Conservation (phyloP, 2,329 filamentous ascomycete species). For the Hirsutella rhossiliensis region DNA sequence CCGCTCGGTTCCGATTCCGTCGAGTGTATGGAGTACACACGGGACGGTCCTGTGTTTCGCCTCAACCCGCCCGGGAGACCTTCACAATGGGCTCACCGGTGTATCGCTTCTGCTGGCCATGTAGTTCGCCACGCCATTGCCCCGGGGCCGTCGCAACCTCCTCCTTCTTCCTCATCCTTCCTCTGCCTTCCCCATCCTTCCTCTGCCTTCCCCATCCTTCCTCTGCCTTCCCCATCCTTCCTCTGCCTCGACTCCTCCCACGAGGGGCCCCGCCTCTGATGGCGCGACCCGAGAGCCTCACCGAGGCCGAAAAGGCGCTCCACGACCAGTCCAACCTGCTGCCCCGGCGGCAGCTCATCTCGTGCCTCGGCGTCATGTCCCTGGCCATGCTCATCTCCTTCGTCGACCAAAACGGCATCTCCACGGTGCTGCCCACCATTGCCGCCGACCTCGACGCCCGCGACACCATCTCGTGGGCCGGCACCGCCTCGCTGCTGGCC, state of each 20-base stretch:
- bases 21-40: no score
- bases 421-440: constrained; percentile 37
- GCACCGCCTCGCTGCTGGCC: constrained; percentile 39
- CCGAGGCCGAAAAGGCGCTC: constrained; percentile 28
- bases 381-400: constrained; percentile 41
- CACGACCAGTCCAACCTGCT: constrained; percentile 47
- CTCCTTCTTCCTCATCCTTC: no score
- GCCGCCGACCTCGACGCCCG: constrained; percentile 31
- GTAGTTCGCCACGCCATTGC: no score
- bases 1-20: no score
- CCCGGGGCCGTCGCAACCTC: no score
- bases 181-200: no score
- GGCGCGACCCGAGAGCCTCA: not conserved
- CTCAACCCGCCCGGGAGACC: no score
- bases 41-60: no score
- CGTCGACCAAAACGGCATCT: constrained; percentile 46
- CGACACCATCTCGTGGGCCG: constrained; percentile 43
- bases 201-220: not conserved
- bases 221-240: not conserved
- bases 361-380: constrained; percentile 39
- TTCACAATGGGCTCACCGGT: no score
- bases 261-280: not conserved
- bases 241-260: not conserved
- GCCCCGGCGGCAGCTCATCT: constrained; percentile 32
- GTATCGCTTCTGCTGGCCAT: no score